Percentiles rank a stretch among this genome's conserved stretches.
Evolutionary conservation across 768 basidiomycete species (phyloP).

Genomic region (Agaricus bisporus): DNA sequence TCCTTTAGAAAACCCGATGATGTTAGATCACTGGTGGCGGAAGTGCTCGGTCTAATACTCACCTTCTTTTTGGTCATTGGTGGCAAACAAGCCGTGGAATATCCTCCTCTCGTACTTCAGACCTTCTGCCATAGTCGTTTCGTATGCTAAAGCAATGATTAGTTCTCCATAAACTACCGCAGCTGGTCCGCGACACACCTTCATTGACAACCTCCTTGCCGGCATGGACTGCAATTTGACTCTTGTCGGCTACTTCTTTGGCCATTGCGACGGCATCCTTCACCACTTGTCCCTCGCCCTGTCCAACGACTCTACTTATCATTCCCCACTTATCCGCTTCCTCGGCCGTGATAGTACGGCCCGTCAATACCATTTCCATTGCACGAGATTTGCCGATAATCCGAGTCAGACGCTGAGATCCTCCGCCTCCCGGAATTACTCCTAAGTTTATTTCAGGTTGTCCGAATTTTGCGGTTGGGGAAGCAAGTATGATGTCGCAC

Average conservation of each 20-base stretch:
- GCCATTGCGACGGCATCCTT: slow-evolving; percentile 83
- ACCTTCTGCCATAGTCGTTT: slow-evolving; percentile 77
- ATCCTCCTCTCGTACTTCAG: slow-evolving; percentile 81
- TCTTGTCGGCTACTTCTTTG: slow-evolving; percentile 72
- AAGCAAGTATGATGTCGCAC: slow-evolving; percentile 92
- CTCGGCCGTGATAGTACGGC: slow-evolving; percentile 70
- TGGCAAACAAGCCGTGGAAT: slow-evolving; percentile 91
- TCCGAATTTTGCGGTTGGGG: slow-evolving; percentile 86
- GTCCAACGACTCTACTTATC: slow-evolving; percentile 73
- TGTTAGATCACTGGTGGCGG: not conserved
- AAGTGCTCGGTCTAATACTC: slow-evolving; percentile 22
- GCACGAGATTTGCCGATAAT: slow-evolving; percentile 88
- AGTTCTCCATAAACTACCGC: not conserved
- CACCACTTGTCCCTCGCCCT: slow-evolving; percentile 74
- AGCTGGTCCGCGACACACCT: slow-evolving; percentile 33
- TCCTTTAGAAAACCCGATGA: slow-evolving; percentile 39
- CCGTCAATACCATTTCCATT: slow-evolving; percentile 93
- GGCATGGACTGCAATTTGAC: slow-evolving; percentile 77
- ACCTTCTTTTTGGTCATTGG: slow-evolving; percentile 95
- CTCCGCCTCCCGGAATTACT: slow-evolving; percentile 91
- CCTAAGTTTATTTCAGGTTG: slow-evolving; percentile 97
- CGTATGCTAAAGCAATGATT: slow-evolving; percentile 50
- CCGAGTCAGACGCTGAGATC: slow-evolving; percentile 83
- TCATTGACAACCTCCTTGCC: slow-evolving; percentile 93
- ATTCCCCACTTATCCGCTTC: slow-evolving; percentile 89